Evolutionary conservation across 768 basidiomycete genomes (phyloP).

Genomic region (Ramaria rubella): DNA sequence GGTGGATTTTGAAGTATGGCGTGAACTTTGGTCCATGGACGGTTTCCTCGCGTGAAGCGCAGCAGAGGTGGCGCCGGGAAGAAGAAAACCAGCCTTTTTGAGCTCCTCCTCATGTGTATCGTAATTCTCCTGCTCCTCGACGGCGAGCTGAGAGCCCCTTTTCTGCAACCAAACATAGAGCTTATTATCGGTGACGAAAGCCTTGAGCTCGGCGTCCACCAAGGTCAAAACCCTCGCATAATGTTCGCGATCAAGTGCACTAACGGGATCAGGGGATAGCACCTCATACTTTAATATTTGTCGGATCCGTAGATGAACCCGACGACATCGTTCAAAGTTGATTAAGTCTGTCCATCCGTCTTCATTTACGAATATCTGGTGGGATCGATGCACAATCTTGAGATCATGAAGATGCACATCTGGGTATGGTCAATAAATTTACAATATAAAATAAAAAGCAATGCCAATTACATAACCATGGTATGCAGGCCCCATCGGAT

Average conservation of each 20-base stretch:
- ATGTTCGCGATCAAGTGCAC: not conserved
- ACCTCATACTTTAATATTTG: not conserved
- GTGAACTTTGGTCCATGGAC: not conserved
- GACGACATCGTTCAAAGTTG: not conserved
- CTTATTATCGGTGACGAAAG: not conserved
- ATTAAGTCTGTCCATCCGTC: not conserved
- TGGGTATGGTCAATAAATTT: not conserved
- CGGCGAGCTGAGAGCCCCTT: not conserved
- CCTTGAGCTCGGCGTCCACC: not conserved
- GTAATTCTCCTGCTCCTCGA: not conserved
- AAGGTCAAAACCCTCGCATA: not conserved
- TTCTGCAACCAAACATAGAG: not conserved
- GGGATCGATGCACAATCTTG: not conserved
- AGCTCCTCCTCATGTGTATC: not conserved
- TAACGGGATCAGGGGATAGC: not conserved
- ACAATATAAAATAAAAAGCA: not conserved
- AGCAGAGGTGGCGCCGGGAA: too few species aligned
- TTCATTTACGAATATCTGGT: not conserved
- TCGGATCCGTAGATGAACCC: not conserved
- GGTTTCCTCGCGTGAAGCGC: not conserved
- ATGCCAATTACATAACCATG: constrained; percentile 32
- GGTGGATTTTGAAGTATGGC: not conserved
- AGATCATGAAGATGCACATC: not conserved
- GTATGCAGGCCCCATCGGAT: constrained; percentile 27
- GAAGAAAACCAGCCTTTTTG: not conserved